Evolutionary conservation across 1,139 yeast genomes (phyloP).

Genomic region (Magnusiomyces tetraspermus): DNA sequence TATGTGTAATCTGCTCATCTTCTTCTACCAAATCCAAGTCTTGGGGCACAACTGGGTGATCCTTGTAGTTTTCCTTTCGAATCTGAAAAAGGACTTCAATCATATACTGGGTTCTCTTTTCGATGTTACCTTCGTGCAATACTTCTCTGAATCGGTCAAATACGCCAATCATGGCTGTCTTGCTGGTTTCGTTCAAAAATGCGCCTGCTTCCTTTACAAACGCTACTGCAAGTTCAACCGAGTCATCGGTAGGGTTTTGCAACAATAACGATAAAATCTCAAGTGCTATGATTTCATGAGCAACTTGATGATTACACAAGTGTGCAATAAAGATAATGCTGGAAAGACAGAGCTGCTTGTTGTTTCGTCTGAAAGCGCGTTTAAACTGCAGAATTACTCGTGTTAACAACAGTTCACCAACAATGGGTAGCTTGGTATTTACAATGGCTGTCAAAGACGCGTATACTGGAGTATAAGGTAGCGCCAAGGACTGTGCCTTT

Average conservation of each 20-base stretch:
- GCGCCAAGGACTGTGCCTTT: conserved; percentile 42
- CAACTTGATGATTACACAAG: conserved; percentile 54
- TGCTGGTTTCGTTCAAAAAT: conserved; percentile 36
- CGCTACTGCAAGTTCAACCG: conserved; percentile 41
- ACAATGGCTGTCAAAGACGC: conserved; percentile 52
- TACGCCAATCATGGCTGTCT: conserved; percentile 42
- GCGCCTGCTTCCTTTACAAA: conserved; percentile 41
- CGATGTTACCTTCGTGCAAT: conserved; percentile 46
- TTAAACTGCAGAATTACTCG: conserved; percentile 56
- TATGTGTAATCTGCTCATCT: conserved; percentile 53
- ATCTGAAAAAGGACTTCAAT: conserved; percentile 47
- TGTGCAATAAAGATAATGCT: conserved; percentile 49
- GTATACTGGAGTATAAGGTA: conserved; percentile 41
- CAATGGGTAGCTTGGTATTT: conserved; percentile 58
- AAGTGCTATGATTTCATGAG: conserved; percentile 52
- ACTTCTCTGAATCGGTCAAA: conserved; percentile 54
- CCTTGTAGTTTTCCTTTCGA: conserved; percentile 42
- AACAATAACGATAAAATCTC: conserved; percentile 57
- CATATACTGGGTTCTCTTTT: conserved; percentile 38
- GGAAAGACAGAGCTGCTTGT: conserved; percentile 38
- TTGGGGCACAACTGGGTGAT: conserved; percentile 36
- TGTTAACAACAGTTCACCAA: conserved; percentile 50
- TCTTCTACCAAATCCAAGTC: conserved; percentile 56
- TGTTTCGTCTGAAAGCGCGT: conserved; percentile 42
- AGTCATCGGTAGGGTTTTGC: conserved; percentile 44